phyloP scores from a whole-genome alignment of 306 rosid genomes.

The Cercis canadensis region DNA sequence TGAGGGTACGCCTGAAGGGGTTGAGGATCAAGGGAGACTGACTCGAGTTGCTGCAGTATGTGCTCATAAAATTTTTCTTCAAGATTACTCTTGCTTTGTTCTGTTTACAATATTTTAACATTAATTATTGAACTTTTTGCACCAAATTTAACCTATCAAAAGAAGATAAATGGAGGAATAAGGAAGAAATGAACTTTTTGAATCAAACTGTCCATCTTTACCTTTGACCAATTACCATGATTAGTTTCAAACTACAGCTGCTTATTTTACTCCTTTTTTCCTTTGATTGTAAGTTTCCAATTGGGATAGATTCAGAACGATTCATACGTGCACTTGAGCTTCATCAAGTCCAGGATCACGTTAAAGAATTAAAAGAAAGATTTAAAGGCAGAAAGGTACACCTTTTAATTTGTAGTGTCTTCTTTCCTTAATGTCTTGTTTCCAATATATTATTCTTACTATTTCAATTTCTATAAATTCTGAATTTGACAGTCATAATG shows the following conservation, averaged over 20 bases:
- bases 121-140: constrained; percentile 10
- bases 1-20: constrained; percentile 93
- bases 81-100: constrained; percentile 13
- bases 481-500: constrained; percentile 24
- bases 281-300: constrained; percentile 74
- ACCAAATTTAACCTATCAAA: not conserved
- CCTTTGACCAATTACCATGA: not conserved
- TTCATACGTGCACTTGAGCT: constrained; percentile 75
- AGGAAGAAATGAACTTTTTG: not conserved
- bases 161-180: not conserved
- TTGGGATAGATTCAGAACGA: constrained; percentile 85
- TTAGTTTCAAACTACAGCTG: constrained; percentile 21
- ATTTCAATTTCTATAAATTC: constrained; percentile 12
- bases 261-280: constrained; percentile 38
- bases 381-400: constrained; percentile 83
- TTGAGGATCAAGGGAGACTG: constrained; percentile 87
- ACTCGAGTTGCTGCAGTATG: constrained; percentile 93
- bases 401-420: constrained; percentile 21
- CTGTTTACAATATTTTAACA: not conserved
- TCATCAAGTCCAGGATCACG: constrained; percentile 56
- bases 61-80: constrained; percentile 16
- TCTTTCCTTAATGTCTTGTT: constrained; percentile 7
- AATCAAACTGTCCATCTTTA: constrained; percentile 20
- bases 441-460: not conserved
- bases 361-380: constrained; percentile 76